Base-by-base conservation (phyloP, 257 asterid genomes). In the Solanum pennellii region DNA sequence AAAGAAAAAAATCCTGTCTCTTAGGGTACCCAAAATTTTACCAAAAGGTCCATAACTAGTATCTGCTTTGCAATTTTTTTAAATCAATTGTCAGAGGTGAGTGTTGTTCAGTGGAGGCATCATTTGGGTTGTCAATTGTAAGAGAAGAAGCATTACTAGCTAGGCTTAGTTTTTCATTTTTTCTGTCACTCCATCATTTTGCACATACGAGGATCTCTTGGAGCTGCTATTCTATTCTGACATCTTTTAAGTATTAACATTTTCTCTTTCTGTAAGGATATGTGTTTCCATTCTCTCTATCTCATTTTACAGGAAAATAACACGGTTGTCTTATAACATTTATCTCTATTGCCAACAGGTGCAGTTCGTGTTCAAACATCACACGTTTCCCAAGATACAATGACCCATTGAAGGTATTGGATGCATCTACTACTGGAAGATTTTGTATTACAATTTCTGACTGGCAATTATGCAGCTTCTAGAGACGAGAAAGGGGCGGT, bases 341-440 rank as follows among this genome's bases (percentile, higher is more conserved):
- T 90, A 42, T 62, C 27, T 86, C 86, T 89, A 76, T 80, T 83
- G 25, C 83, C 88, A 83, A 77, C 95, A 97, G 99, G 87, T 97
- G 99, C 96, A 93, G 90, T 76, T 91, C 92, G 13, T 97, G 99
- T 93, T 91, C 93, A 82, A 91, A 49, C 29, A 83, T 92, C 76
- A 94, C 98, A 86, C 99, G 98, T 86, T 97, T 95, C 92, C 99
- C 99, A 21, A 93, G 99, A 94, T 97, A 97, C 92, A 93, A 91
- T 89, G 99, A 97, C 89, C 97, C 99, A 65, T 25, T 93, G 82
- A 97, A 97, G 99, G 99, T 97, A 92, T 62, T 86, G 56, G 62
- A 84, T 73, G 89, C 85, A 71, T 82, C 69, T 83, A 35, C 77
- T 72, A 14, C 75, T 41, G 66, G 65, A 80, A 88, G 77, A 77